Evolutionary conservation across 2,329 filamentous ascomycete genomes (phyloP).

Genomic region (Parascedosporium putredinis): DNA sequence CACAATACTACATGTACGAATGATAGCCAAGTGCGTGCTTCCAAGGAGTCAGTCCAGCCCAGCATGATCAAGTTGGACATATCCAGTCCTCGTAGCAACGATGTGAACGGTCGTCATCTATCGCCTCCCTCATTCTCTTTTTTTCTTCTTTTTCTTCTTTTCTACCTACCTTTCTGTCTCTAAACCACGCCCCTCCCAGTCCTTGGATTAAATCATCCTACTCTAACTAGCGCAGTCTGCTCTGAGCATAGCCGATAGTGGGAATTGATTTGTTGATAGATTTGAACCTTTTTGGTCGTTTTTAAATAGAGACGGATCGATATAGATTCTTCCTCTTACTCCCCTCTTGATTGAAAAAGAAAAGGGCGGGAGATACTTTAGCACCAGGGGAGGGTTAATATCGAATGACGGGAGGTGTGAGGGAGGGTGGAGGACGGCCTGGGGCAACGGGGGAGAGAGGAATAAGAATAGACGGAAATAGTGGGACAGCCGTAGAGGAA

Average conservation of each 20-base stretch:
- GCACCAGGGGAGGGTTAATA: no score
- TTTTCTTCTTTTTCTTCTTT: neutral
- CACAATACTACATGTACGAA: no score
- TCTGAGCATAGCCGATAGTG: neutral
- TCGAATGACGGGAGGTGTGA: conserved; percentile 1
- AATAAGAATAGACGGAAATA: conserved; percentile 4
- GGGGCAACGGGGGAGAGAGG: neutral
- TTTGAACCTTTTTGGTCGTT: neutral
- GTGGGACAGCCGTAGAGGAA: no score
- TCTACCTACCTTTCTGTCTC: no score
- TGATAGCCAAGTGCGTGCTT: no score
- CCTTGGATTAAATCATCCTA: no score
- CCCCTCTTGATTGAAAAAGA: conserved; percentile 1
- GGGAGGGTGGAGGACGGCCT: neutral
- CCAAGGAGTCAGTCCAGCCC: no score
- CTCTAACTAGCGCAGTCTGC: neutral
- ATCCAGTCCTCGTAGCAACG: no score
- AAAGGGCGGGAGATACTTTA: neutral
- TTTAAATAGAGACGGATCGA: neutral
- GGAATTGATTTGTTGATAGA: conserved; percentile 1
- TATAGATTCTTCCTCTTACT: no score
- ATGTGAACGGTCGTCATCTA: no score
- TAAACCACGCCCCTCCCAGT: neutral
- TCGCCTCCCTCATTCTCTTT: neutral
- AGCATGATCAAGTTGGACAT: no score